Percentiles rank a stretch among this genome's conserved stretches.
Conservation (phyloP, 1,284 basidiomycete species). For the Puccinia triticina region DNA sequence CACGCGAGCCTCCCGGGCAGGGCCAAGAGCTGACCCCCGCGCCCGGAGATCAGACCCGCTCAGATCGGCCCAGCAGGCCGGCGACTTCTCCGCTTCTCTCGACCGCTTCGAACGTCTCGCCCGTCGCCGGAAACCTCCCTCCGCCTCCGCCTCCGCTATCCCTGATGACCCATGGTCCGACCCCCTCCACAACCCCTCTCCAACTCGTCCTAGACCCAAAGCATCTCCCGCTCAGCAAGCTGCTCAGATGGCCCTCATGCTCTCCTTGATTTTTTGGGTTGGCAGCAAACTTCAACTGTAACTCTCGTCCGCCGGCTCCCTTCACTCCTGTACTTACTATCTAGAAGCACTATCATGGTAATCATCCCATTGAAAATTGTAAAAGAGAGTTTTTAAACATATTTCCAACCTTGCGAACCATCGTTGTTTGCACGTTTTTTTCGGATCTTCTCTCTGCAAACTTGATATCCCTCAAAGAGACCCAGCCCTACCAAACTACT, state of each 20-base stretch:
- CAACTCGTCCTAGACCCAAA: background rate
- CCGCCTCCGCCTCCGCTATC: background rate
- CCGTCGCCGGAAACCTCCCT: background rate
- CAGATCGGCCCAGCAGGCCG: background rate
- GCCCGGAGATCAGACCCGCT: slow-evolving; percentile 8
- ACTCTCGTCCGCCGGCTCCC: background rate
- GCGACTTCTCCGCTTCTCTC: slow-evolving; percentile 23
- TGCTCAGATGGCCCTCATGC: slow-evolving; percentile 35
- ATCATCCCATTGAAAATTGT: background rate
- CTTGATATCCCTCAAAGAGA: too few species aligned
- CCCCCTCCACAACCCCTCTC: background rate
- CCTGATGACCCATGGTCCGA: background rate
- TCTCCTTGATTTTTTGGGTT: slow-evolving; percentile 39
- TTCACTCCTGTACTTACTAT: background rate
- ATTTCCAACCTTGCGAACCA: background rate
- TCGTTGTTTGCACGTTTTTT: too few species aligned
- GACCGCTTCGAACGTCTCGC: slow-evolving; percentile 42
- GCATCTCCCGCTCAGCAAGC: slow-evolving; percentile 14
- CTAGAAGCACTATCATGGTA: background rate
- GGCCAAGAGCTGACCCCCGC: background rate
- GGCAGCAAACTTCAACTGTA: slow-evolving; percentile 23
- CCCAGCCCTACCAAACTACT: too few species aligned
- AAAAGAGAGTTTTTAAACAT: background rate
- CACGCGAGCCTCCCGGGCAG: background rate
- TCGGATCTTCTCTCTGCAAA: too few species aligned